A percentile compares a stretch with the other conserved stretches of the same genome.
phyloP scores from a whole-genome alignment of 1,284 basidiomycete species.

The Inonotus hispidus region DNA sequence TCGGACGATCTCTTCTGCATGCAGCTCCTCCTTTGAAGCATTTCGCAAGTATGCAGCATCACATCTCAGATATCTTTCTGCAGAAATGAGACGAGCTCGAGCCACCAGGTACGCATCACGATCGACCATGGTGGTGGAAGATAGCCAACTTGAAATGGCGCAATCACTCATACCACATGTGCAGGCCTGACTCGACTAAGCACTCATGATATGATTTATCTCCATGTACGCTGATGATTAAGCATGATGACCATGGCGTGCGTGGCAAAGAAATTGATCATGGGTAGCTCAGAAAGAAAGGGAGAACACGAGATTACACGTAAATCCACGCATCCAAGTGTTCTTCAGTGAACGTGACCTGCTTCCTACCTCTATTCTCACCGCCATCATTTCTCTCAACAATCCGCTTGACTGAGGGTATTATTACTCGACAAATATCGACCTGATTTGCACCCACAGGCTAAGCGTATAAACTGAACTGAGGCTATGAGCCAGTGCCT shows the following conservation, averaged over 20 bases:
- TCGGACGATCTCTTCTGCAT: slow-evolving; percentile 53
- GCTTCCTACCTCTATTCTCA: background rate
- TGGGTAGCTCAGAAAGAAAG: too few species aligned
- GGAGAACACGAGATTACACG: background rate
- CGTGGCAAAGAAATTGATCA: too few species aligned
- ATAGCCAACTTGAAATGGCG: background rate
- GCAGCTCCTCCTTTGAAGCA: slow-evolving; percentile 36
- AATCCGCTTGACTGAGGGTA: background rate
- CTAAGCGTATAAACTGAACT: background rate
- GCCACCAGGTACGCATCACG: slow-evolving; percentile 32
- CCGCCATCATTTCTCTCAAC: background rate
- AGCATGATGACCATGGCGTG: too few species aligned
- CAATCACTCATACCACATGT: background rate
- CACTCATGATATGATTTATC: too few species aligned
- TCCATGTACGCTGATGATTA: too few species aligned
- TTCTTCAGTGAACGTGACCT: background rate
- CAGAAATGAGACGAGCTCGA: slow-evolving; percentile 42
- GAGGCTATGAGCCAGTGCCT: background rate
- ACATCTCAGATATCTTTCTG: slow-evolving; percentile 43
- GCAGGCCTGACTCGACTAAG: too few species aligned
- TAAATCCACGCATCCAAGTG: background rate
- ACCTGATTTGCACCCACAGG: background rate
- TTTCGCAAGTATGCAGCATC: slow-evolving; percentile 29
- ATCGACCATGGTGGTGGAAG: slow-evolving; percentile 5
- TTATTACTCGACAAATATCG: background rate